These are phyloP conservation scores for Cyclostephanos invisitatus DNA, from an alignment of 108 stramenopile species.

Conservation along the genomic window DNA sequence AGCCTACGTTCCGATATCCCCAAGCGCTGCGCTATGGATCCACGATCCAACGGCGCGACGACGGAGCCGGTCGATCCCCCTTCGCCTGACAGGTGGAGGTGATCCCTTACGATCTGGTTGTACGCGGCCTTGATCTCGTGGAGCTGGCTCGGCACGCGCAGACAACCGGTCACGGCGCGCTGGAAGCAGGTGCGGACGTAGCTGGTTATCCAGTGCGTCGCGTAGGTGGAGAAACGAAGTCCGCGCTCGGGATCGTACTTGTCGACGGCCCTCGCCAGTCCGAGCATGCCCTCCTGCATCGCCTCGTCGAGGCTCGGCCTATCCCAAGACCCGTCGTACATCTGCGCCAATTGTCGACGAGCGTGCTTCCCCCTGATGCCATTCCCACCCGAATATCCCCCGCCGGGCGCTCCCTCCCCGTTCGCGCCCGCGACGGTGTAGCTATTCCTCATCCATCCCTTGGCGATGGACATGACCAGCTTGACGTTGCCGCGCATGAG, in stretches of 20 bases:
- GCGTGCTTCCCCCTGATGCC: not conserved
- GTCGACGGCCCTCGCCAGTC: conserved; percentile 77
- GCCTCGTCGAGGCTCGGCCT: conserved; percentile 78
- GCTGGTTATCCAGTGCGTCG: conserved; percentile 83
- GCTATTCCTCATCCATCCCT: conserved; percentile 46
- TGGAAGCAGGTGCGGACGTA: conserved; percentile 71
- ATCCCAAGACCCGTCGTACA: conserved; percentile 58
- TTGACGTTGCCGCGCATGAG: conserved; percentile 69
- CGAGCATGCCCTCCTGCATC: conserved; percentile 84
- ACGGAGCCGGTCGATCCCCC: not conserved
- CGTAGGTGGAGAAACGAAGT: conserved; percentile 80
- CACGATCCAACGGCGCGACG: conserved; percentile 40
- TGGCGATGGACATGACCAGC: conserved; percentile 75
- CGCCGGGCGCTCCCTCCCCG: conserved; percentile 21
- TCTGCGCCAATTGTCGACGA: conserved; percentile 16
- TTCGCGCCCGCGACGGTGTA: conserved; percentile 35
- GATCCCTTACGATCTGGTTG: conserved; percentile 55
- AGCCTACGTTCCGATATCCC: conserved; percentile 55
- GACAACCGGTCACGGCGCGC: conserved; percentile 56
- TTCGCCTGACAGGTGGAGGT: conserved; percentile 22
- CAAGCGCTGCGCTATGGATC: conserved; percentile 53
- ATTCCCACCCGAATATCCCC: not conserved
- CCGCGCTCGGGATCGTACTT: conserved; percentile 72
- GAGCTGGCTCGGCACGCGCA: conserved; percentile 61
- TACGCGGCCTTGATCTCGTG: conserved; percentile 65